Evolutionary conservation across 345 rosid genomes (phyloP).

Genomic region (Salix brachista): DNA sequence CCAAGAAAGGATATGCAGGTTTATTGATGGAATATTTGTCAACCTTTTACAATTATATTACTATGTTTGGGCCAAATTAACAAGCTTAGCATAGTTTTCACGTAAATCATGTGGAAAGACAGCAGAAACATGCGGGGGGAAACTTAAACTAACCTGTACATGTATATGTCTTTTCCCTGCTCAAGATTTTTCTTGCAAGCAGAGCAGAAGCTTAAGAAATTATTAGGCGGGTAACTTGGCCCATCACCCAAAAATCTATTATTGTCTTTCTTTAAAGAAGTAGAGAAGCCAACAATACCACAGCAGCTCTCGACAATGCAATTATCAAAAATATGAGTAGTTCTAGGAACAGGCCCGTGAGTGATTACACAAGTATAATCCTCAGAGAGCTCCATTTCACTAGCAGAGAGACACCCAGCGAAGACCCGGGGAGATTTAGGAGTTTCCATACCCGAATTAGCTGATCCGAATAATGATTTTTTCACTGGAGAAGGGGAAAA

Average conservation of each 20-base stretch:
- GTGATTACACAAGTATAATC: conserved; percentile 90
- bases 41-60: too few species aligned
- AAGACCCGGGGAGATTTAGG: conserved; percentile 37
- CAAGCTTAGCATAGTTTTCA: neutral
- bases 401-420: conserved; percentile 47
- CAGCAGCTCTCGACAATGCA: conserved; percentile 67
- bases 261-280: conserved; percentile 20
- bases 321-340: conserved; percentile 83
- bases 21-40: neutral
- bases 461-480: conserved; percentile 30
- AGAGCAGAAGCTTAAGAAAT: conserved; percentile 72
- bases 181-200: conserved; percentile 75
- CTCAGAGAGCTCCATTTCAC: conserved; percentile 81
- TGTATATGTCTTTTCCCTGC: conserved; percentile 79
- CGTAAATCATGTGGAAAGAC: neutral
- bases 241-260: conserved; percentile 22
- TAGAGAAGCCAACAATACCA: conserved; percentile 42
- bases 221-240: conserved; percentile 39
- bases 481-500: conserved; percentile 31
- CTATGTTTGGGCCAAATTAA: neutral
- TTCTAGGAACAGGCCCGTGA: conserved; percentile 79
- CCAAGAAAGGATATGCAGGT: neutral
- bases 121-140: conserved; percentile 6
- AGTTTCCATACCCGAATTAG: conserved; percentile 28
- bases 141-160: conserved; percentile 65